A percentile compares a stretch with the other conserved stretches of the same genome.
Conservation (phyloP, 2,329 filamentous ascomycete genomes). For the Colletotrichum spinosum region DNA sequence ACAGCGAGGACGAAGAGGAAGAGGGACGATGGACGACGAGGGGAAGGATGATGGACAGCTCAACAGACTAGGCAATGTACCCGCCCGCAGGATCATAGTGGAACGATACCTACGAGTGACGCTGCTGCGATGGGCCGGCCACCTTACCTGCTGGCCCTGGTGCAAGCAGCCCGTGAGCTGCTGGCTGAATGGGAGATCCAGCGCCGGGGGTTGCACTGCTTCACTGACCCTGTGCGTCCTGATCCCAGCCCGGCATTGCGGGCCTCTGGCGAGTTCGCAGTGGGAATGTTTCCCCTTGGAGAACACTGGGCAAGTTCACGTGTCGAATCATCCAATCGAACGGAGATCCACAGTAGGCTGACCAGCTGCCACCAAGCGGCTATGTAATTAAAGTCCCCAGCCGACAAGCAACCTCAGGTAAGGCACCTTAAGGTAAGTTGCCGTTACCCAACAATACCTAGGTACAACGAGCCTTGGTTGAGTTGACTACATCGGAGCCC, state of each 20-base stretch:
- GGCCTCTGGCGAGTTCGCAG: too few relatives aligned
- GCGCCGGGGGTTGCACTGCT: constrained; percentile 33
- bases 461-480: neutral
- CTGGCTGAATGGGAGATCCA: neutral
- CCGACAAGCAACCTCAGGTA: constrained; percentile 9
- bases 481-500: constrained; percentile 1
- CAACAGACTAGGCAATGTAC: neutral
- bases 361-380: constrained; percentile 34
- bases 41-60: constrained; percentile 3
- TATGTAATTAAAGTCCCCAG: constrained; percentile 29
- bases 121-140: too few relatives aligned
- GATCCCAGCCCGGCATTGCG: too few relatives aligned
- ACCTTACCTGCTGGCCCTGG: constrained; percentile 2
- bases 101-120: constrained; percentile 1
- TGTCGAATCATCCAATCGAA: constrained; percentile 18
- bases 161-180: neutral
- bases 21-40: neutral
- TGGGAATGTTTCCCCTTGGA: neutral
- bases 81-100: neutral
- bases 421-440: neutral
- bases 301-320: constrained; percentile 29
- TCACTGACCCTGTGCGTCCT: constrained; percentile 26
- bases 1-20: too few relatives aligned
- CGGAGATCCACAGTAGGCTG: neutral
- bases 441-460: constrained; percentile 3